These are phyloP conservation scores for Russula emetica DNA, from an alignment of 768 basidiomycete species.

Conservation along the genomic window DNA sequence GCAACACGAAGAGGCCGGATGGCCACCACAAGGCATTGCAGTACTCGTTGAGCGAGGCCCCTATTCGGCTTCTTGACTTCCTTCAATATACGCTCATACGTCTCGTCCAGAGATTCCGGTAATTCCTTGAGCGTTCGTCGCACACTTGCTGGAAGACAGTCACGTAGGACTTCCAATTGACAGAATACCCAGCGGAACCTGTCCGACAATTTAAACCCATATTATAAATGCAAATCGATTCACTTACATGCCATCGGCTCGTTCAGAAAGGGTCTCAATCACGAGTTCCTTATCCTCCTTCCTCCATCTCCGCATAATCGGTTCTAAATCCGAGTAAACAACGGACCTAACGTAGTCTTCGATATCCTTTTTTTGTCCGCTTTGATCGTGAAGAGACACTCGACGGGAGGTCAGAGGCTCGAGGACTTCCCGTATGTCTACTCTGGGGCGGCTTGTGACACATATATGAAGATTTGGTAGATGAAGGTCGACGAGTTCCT, in stretches of 20 bases:
- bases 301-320: background rate
- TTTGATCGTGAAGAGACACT: background rate
- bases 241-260: background rate
- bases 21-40: background rate
- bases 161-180: background rate
- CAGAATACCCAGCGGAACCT: background rate
- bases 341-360: background rate
- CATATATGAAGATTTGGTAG: conserved; percentile 1
- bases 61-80: background rate
- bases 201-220: background rate
- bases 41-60: background rate
- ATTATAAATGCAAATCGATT: background rate
- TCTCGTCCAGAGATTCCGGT: background rate
- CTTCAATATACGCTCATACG: background rate
- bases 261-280: background rate
- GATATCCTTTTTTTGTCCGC: background rate
- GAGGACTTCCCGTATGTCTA: conserved; percentile 1
- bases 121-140: background rate
- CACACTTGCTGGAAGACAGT: background rate
- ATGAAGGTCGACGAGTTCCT: background rate
- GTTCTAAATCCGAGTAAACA: background rate
- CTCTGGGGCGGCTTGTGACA: background rate
- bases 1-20: background rate
- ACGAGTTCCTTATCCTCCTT: background rate
- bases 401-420: background rate